Conservation (phyloP, 176 grass and related monocot genomes). For the Saccharum spontaneum region DNA sequence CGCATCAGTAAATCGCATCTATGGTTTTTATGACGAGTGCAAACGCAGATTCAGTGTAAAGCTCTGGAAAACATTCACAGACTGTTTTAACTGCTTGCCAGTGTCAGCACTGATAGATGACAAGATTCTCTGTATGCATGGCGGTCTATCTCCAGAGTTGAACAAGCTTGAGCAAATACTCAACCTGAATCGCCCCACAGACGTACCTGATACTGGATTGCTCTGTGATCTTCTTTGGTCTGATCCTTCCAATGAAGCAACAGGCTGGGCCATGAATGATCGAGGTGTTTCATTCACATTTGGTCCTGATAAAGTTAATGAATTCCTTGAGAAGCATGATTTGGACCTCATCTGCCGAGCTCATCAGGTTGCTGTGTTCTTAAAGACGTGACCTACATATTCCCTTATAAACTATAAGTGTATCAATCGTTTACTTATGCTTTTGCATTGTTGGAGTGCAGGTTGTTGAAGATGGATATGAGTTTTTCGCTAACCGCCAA, state of each 20-base stretch:
- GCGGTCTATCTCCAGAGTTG: conserved; percentile 74
- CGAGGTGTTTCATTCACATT: conserved; percentile 78
- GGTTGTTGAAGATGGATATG: conserved; percentile 86
- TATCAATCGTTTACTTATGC: background rate
- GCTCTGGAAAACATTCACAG: conserved; percentile 72
- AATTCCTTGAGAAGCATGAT: conserved; percentile 81
- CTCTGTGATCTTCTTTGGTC: conserved; percentile 89
- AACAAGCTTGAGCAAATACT: conserved; percentile 73
- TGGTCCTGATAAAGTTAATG: conserved; percentile 64
- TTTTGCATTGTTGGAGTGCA: conserved; percentile 26
- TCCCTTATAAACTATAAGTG: background rate
- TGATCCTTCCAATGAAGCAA: conserved; percentile 54
- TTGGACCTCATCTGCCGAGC: conserved; percentile 76
- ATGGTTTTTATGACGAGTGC: conserved; percentile 81
- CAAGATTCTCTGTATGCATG: conserved; percentile 79
- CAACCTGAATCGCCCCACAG: conserved; percentile 56
- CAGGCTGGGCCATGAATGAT: conserved; percentile 80
- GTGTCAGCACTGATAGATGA: conserved; percentile 74
- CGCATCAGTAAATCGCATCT: conserved; percentile 76
- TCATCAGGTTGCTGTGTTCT: conserved; percentile 55
- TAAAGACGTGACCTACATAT: background rate
- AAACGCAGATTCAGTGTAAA: conserved; percentile 79
- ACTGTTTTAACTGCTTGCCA: conserved; percentile 78
- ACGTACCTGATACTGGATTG: conserved; percentile 68
- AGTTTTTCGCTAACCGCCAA: conserved; percentile 67